phyloP scores from a whole-genome alignment of 2,329 filamentous ascomycete genomes.

The Hirsutella minnesotensis region DNA sequence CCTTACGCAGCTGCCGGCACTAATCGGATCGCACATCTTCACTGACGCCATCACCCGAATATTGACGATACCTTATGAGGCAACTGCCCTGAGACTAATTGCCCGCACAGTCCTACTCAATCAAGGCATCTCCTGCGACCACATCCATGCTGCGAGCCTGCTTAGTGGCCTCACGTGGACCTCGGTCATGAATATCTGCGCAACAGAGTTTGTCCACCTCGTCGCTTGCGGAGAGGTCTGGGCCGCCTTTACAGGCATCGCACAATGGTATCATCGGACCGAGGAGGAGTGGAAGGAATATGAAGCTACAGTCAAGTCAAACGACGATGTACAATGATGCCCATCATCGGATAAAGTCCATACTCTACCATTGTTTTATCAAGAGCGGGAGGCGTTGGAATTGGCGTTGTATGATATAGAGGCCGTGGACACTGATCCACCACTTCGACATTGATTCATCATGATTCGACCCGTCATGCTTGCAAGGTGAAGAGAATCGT shows the following conservation, averaged over 20 bases:
- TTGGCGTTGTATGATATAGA: too few species aligned
- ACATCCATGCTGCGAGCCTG: constrained; percentile 26
- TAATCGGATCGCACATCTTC: constrained; percentile 35
- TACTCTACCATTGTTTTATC: too few species aligned
- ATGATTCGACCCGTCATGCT: too few species aligned
- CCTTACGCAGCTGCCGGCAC: constrained; percentile 37
- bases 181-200: constrained; percentile 31
- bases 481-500: too few species aligned
- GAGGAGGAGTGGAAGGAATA: constrained; percentile 31
- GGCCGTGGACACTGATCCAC: too few species aligned
- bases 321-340: too few species aligned
- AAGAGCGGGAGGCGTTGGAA: too few species aligned
- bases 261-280: constrained; percentile 27
- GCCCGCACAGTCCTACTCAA: constrained; percentile 29
- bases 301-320: constrained; percentile 8
- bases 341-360: too few species aligned
- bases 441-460: too few species aligned
- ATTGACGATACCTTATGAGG: constrained; percentile 34
- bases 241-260: constrained; percentile 25
- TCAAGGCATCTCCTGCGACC: constrained; percentile 22
- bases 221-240: constrained; percentile 32
- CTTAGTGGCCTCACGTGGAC: constrained; percentile 26
- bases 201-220: constrained; percentile 32
- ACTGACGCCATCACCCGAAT: constrained; percentile 30
- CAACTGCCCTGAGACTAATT: constrained; percentile 30